phyloP scores from a whole-genome alignment of 352 stramenopile genomes.

The Globisporangium spiculum region DNA sequence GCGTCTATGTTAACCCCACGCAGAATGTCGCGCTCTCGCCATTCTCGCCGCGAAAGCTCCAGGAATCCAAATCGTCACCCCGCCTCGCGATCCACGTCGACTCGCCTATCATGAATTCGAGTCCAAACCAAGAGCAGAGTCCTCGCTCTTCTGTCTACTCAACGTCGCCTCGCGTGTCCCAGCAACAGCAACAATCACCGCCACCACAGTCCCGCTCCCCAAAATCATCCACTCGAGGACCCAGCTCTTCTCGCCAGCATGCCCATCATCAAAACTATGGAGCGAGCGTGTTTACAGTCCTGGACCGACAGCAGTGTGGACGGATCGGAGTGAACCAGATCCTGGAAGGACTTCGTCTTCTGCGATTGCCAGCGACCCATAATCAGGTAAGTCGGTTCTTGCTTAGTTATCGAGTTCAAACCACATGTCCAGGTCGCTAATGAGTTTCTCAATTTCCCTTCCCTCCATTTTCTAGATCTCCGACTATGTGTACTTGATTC shows the following conservation, averaged over 20 bases:
- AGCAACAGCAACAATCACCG: conserved; percentile 8
- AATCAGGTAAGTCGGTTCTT: conserved; percentile 41
- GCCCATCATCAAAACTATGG: conserved; percentile 28
- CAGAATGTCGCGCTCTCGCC: conserved; percentile 1
- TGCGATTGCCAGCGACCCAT: conserved; percentile 55
- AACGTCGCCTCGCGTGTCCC: conserved; percentile 10
- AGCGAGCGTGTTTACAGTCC: conserved; percentile 44
- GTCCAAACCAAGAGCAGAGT: conserved; percentile 19
- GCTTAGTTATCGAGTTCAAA: background rate
- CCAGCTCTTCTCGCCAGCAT: conserved; percentile 5
- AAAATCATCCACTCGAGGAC: conserved; percentile 12
- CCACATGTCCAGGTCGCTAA: background rate
- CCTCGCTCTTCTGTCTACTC: conserved; percentile 3
- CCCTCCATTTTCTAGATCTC: conserved; percentile 35
- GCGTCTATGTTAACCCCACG: background rate
- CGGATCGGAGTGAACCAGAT: conserved; percentile 57
- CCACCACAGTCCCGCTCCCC: conserved; percentile 24
- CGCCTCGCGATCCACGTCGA: conserved; percentile 10
- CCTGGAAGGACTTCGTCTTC: conserved; percentile 45
- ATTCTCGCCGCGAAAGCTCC: background rate
- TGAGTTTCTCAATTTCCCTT: background rate
- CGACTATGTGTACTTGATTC: conserved; percentile 74
- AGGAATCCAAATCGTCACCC: background rate
- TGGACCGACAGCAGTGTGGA: conserved; percentile 43
- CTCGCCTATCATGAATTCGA: conserved; percentile 3